Evolutionary conservation across 2,329 filamentous ascomycete genomes (phyloP).

Genomic region (Rhinocladiella similis): DNA sequence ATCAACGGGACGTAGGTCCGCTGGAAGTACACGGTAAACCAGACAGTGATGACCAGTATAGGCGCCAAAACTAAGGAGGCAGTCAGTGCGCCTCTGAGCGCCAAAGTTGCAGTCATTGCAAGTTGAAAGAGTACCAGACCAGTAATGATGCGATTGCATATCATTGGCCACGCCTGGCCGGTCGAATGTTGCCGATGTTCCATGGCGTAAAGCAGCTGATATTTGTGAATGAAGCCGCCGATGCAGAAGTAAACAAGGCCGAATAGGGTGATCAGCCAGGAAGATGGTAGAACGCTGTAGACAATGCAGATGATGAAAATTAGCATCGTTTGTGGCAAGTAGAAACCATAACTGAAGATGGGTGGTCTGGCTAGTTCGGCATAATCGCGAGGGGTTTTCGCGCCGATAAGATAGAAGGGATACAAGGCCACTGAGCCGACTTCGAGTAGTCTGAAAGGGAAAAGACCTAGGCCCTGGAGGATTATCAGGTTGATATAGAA

Average conservation of each 20-base stretch:
- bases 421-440: slow-evolving; percentile 84
- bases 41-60: slow-evolving; percentile 75
- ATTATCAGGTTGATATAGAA: slow-evolving; percentile 97
- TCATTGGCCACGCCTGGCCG: slow-evolving; percentile 92
- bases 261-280: slow-evolving; percentile 77
- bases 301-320: slow-evolving; percentile 95
- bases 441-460: slow-evolving; percentile 88
- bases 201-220: slow-evolving; percentile 97
- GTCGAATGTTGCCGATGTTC: slow-evolving; percentile 94
- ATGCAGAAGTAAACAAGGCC: slow-evolving; percentile 76
- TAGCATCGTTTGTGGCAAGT: slow-evolving; percentile 85
- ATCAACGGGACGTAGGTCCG: slow-evolving; percentile 84
- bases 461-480: slow-evolving; percentile 87
- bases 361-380: slow-evolving; percentile 79
- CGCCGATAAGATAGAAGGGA: slow-evolving; percentile 73
- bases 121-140: slow-evolving; percentile 87
- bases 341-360: slow-evolving; percentile 93
- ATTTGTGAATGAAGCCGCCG: slow-evolving; percentile 91
- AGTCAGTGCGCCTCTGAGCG: slow-evolving; percentile 70
- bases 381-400: slow-evolving; percentile 87
- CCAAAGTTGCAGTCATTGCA: slow-evolving; percentile 84
- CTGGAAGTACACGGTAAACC: slow-evolving; percentile 83
- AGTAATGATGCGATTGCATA: slow-evolving; percentile 85
- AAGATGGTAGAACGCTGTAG: slow-evolving; percentile 81
- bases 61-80: slow-evolving; percentile 73